Base-by-base conservation (phyloP, 2,329 filamentous ascomycete genomes). In the Penicillium polonicum region DNA sequence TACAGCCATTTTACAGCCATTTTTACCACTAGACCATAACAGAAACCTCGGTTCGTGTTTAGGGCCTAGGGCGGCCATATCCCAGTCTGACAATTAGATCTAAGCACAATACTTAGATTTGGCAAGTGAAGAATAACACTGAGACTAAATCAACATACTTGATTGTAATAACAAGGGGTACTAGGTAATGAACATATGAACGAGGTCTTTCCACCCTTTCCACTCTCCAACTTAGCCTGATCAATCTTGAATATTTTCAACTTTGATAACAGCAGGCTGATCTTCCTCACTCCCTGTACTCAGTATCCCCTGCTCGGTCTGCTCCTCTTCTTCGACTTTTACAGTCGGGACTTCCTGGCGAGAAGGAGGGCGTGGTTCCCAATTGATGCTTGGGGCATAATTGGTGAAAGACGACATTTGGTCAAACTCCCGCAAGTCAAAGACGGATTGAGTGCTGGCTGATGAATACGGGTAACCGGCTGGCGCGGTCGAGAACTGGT, bases 331-430 rank as follows among this genome's bases (percentile, higher is more conserved):
- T 48, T 53, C 42, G 6, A 38, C 12, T 9, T 53, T 53, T 12
- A 39, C 13, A 9, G 10, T 25, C 13, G 25, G 42, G 13, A 1
- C 7, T 8, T 39, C 33, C 15, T 53, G 42, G 23, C 6, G 9
- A 17, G 41, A 27, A 23, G 52, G 43, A 3, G 42, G 10, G 5
- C 13, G 31, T 21, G 43, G 49, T 23, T 52, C 58, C 58, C 57
- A 64, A 2, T 15, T 42, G n/a, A 58, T 55, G 7, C 36, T 44
- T 29, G 57, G 55, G 1, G 36, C 27, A 23, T 17, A 42, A 27
- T n/a, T 44, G n/a, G 7, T 36, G n/a, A 10, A 48, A 44, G 4
- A 10, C 2, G 36, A 15, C 9, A 44, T 23, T 44, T 55, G 54
- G 10, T 15, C 48, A 27, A 46, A 21, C 9, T 58, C 52, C 3